These are phyloP conservation scores for Clausena lansium DNA, from an alignment of 345 rosid genomes.

Conservation along the genomic window DNA sequence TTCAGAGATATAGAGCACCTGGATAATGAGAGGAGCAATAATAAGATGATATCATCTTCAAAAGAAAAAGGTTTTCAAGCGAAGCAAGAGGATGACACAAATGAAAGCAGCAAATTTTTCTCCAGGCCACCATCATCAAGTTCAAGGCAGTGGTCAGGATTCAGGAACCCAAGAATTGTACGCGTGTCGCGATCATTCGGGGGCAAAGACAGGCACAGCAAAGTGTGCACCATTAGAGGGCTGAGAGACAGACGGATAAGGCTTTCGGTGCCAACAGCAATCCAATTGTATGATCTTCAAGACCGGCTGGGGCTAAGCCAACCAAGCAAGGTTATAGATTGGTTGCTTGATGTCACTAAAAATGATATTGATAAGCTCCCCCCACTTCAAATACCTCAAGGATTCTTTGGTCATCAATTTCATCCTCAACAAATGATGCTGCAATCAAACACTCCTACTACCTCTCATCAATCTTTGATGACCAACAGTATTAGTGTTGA, in stretches of 20 bases:
- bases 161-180: conserved; percentile 89
- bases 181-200: conserved; percentile 85
- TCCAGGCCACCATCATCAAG: conserved; percentile 37
- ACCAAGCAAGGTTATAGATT: conserved; percentile 93
- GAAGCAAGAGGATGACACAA: conserved; percentile 55
- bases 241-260: conserved; percentile 83
- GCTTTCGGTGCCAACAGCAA: conserved; percentile 90
- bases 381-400: conserved; percentile 74
- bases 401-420: conserved; percentile 51
- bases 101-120: conserved; percentile 8
- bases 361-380: conserved; percentile 86
- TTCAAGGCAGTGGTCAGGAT: conserved; percentile 85
- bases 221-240: conserved; percentile 90
- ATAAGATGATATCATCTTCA: conserved; percentile 56
- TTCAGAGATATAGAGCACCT: conserved; percentile 12
- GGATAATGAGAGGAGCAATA: conserved; percentile 32
- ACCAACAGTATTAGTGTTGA: conserved; percentile 9
- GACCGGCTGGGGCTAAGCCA: conserved; percentile 80
- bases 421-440: conserved; percentile 53
- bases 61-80: conserved; percentile 44
- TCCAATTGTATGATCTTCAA: conserved; percentile 90
- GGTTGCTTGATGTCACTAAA: conserved; percentile 79
- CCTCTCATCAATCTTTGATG: too few relatives aligned
- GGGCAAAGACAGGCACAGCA: conserved; percentile 97
- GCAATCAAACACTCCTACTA: background rate